Evolutionary conservation across 345 rosid species (phyloP).

Genomic region (Lenwebbia sp.): DNA sequence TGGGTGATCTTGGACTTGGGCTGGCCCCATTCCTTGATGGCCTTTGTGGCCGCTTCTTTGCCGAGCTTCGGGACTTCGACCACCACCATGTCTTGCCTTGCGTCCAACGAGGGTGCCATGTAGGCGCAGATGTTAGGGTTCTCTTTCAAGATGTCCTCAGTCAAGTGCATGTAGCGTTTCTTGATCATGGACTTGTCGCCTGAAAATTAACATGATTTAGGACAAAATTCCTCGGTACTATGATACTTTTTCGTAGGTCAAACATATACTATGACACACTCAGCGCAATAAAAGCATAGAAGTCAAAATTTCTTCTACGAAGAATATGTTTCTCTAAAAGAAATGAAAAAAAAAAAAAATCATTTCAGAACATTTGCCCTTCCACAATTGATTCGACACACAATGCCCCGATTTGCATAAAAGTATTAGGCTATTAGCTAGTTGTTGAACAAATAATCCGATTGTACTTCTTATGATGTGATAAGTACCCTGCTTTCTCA

Average conservation of each 20-base stretch:
- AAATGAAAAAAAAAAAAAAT: too few relatives aligned
- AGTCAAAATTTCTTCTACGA: neutral
- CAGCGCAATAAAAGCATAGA: neutral
- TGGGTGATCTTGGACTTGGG: slow-evolving; percentile 47
- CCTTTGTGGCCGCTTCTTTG: slow-evolving; percentile 39
- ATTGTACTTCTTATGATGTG: neutral
- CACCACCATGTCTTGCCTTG: slow-evolving; percentile 34
- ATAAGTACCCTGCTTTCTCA: too few relatives aligned
- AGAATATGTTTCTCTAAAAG: too few relatives aligned
- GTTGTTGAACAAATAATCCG: too few relatives aligned
- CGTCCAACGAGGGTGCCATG: slow-evolving; percentile 35
- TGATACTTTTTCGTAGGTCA: neutral
- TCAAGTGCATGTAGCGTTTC: slow-evolving; percentile 33
- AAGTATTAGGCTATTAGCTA: neutral
- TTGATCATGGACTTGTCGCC: slow-evolving; percentile 37
- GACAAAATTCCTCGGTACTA: neutral
- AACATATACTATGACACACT: too few relatives aligned
- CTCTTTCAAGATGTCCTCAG: slow-evolving; percentile 30
- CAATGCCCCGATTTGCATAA: neutral
- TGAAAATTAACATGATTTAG: neutral
- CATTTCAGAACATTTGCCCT: too few relatives aligned
- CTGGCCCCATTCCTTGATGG: slow-evolving; percentile 45
- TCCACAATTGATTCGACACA: neutral
- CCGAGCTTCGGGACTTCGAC: slow-evolving; percentile 37
- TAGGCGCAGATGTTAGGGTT: slow-evolving; percentile 22